Conservation (phyloP, 2,329 filamentous ascomycete species). For the Hypoxylon sp. region DNA sequence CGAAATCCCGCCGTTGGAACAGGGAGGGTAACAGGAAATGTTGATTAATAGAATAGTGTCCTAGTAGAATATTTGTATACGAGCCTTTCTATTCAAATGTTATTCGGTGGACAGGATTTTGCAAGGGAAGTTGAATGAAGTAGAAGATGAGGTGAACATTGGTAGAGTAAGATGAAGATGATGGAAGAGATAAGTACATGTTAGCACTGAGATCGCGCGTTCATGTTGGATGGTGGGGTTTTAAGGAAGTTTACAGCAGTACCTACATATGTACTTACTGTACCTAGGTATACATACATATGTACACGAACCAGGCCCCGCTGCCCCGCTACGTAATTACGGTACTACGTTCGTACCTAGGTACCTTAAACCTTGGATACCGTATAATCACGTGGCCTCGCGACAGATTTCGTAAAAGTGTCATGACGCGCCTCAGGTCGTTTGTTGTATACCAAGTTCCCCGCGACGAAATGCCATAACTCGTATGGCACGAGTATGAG, state of each 20-base stretch:
- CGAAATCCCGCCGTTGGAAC: conserved; percentile 20
- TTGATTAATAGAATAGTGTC: not conserved
- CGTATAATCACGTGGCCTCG: not conserved
- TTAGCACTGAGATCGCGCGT: too few species aligned
- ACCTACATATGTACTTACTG: too few species aligned
- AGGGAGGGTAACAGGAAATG: conserved; percentile 1
- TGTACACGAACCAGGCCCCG: not conserved
- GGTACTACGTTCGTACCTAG: too few species aligned
- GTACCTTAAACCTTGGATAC: not conserved
- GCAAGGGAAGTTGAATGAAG: conserved; percentile 24
- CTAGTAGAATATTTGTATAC: not conserved
- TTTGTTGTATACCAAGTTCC: not conserved
- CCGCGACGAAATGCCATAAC: not conserved
- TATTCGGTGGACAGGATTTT: conserved; percentile 43
- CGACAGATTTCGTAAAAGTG: not conserved
- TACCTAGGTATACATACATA: too few species aligned
- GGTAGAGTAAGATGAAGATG: conserved; percentile 17
- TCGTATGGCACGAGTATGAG: conserved; percentile 5
- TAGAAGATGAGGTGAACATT: conserved; percentile 16
- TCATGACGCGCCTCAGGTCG: not conserved
- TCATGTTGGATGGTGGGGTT: not conserved
- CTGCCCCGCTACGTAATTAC: not conserved
- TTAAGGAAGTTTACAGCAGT: not conserved
- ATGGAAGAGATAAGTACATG: not conserved
- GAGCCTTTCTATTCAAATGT: not conserved